These are phyloP conservation scores for Trichoderma sp. DNA, from an alignment of 2,329 filamentous ascomycete genomes.

Conservation along the genomic window DNA sequence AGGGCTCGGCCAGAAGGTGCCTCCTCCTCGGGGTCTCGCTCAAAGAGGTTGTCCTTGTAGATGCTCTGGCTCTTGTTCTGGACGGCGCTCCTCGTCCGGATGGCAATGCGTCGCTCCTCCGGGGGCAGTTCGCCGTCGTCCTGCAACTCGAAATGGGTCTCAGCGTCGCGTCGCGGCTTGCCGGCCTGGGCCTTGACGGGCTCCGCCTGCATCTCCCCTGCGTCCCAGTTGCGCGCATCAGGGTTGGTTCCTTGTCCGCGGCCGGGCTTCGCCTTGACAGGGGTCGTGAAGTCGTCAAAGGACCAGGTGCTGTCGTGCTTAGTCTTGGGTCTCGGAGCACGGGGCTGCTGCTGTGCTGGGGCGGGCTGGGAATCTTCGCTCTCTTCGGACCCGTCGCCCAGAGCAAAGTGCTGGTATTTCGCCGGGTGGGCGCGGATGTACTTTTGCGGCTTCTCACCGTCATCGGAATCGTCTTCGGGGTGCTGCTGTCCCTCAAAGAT, in stretches of 20 bases:
- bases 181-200: conserved; percentile 7
- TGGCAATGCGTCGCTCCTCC: conserved; percentile 49
- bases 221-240: conserved; percentile 78
- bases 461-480: conserved; percentile 44
- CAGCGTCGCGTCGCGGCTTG: conserved; percentile 73
- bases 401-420: conserved; percentile 86
- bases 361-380: conserved; percentile 40
- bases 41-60: conserved; percentile 76
- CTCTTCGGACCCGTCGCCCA: conserved; percentile 65
- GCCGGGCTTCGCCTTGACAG: conserved; percentile 69
- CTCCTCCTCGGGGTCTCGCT: conserved; percentile 51
- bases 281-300: conserved; percentile 86
- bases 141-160: conserved; percentile 80
- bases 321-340: conserved; percentile 51
- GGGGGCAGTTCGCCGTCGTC: conserved; percentile 69
- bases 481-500: conserved; percentile 62
- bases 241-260: conserved; percentile 52
- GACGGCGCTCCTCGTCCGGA: conserved; percentile 54
- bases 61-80: conserved; percentile 69
- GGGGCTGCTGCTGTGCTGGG: conserved; percentile 45
- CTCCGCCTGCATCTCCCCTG: conserved; percentile 50
- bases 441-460: conserved; percentile 47
- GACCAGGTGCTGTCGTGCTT: conserved; percentile 79
- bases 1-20: conserved; percentile 52
- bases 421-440: conserved; percentile 68